Conservation (phyloP, 208 protist genomes). For the Trypanosoma mega region DNA sequence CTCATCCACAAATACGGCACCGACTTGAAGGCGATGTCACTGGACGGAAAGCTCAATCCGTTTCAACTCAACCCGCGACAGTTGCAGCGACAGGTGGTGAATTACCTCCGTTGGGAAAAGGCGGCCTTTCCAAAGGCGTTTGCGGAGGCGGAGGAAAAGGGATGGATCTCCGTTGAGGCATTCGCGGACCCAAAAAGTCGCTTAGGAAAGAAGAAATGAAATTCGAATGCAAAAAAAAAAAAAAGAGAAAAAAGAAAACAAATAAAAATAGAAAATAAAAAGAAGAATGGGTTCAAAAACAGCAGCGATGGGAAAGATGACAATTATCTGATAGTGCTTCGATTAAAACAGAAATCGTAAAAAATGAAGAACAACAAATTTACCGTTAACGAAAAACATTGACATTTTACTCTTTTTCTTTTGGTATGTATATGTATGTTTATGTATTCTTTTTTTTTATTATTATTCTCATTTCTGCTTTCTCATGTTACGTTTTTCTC, state of each 20-base stretch:
- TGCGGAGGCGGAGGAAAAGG: slow-evolving; percentile 68
- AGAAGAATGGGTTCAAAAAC: not conserved
- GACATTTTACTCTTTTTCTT: slow-evolving; percentile 3
- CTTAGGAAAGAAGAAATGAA: slow-evolving; percentile 27
- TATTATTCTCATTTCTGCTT: not conserved
- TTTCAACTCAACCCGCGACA: slow-evolving; percentile 86
- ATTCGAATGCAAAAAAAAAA: not conserved
- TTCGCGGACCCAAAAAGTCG: slow-evolving; percentile 60
- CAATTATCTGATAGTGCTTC: not conserved
- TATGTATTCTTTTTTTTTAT: slow-evolving; percentile 7
- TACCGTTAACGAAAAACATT: not conserved
- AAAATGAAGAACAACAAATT: not conserved
- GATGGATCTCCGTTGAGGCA: slow-evolving; percentile 69
- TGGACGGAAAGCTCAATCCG: slow-evolving; percentile 78
- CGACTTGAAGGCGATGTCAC: slow-evolving; percentile 79
- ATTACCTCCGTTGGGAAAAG: slow-evolving; percentile 81
- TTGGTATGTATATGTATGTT: slow-evolving; percentile 5
- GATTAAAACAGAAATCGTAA: not conserved
- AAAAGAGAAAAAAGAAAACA: not conserved
- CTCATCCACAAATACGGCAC: slow-evolving; percentile 70
- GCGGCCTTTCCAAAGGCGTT: slow-evolving; percentile 72
- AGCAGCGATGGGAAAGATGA: no score
- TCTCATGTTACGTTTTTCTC: slow-evolving; percentile 3
- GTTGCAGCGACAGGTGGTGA: slow-evolving; percentile 80
- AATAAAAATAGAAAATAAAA: not conserved